These are phyloP conservation scores for Rhododendron kiyosumense DNA, from an alignment of 148 eudicot genomes.

Conservation along the genomic window DNA sequence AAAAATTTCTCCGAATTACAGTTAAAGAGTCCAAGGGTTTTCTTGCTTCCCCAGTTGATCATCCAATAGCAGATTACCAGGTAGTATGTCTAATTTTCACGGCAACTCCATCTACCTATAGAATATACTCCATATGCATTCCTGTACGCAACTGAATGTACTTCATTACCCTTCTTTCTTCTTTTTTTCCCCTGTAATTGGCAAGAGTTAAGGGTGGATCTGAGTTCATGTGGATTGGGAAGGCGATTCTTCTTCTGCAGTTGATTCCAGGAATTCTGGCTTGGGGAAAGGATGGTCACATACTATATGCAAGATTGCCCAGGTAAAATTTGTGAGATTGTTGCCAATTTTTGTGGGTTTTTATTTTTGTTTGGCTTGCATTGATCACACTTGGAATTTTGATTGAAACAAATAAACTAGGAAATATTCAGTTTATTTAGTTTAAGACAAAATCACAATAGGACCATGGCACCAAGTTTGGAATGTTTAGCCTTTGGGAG, in stretches of 20 bases:
- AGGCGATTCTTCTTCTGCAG: constrained; percentile 31
- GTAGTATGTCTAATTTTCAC: background rate
- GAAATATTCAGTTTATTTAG: background rate
- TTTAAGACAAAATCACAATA: background rate
- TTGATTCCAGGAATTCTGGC: constrained; percentile 40
- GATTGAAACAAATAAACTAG: background rate
- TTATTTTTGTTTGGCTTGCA: background rate
- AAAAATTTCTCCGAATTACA: background rate
- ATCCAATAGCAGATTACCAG: background rate
- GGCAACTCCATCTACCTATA: background rate
- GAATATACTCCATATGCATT: background rate
- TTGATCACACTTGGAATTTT: background rate
- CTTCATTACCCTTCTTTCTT: background rate
- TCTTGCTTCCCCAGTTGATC: background rate
- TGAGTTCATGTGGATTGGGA: constrained; percentile 26
- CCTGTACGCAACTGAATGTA: background rate
- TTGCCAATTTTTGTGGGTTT: background rate
- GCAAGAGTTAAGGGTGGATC: constrained; percentile 26
- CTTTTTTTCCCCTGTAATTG: background rate
- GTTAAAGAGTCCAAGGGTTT: constrained; percentile 11
- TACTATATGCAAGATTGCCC: constrained; percentile 61
- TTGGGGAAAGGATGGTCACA: constrained; percentile 87
- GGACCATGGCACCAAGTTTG: background rate
- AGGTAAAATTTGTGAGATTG: constrained; percentile 32
- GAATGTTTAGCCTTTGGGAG: background rate